phyloP scores from a whole-genome alignment of 805 yeast genomes.

The Saccharomyces cerevisiae region DNA sequence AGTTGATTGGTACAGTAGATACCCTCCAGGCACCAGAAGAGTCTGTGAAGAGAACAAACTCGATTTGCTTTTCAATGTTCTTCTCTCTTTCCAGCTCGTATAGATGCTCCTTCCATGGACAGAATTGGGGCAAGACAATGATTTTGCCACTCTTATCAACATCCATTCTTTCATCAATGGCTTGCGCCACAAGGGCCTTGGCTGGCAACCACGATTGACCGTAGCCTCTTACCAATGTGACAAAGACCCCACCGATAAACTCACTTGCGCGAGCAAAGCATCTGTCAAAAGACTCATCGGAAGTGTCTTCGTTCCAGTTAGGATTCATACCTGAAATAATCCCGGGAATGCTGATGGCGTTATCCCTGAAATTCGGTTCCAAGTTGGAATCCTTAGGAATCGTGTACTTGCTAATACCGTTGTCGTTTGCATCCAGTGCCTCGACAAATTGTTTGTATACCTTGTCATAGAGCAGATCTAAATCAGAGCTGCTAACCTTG shows the following conservation, averaged over 20 bases:
- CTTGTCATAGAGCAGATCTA: conserved; percentile 61
- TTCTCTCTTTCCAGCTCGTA: conserved; percentile 59
- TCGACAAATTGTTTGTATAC: conserved; percentile 84
- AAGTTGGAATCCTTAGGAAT: conserved; percentile 29
- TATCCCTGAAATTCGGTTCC: conserved; percentile 59
- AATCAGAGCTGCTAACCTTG: conserved; percentile 26
- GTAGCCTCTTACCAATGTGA: conserved; percentile 53
- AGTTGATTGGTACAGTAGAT: conserved; percentile 79
- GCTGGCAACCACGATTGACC: conserved; percentile 93
- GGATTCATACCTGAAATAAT: conserved; percentile 79
- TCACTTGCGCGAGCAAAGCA: conserved; percentile 63
- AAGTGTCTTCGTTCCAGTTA: conserved; percentile 63
- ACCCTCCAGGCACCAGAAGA: conserved; percentile 72
- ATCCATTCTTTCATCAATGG: conserved; percentile 50
- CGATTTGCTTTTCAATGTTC: conserved; percentile 42
- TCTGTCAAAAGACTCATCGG: conserved; percentile 57
- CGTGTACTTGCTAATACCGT: conserved; percentile 72
- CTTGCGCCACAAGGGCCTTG: conserved; percentile 61
- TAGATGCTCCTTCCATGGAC: conserved; percentile 94
- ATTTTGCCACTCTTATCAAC: conserved; percentile 66
- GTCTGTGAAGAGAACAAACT: conserved; percentile 77
- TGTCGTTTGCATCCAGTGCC: conserved; percentile 91
- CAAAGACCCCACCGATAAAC: conserved; percentile 77
- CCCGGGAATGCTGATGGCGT: conserved; percentile 68
- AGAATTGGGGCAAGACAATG: conserved; percentile 62